Evolutionary conservation across 768 basidiomycete species (phyloP), one percentile per base, ranked within the genome.

Genomic region (Amanita inopinata): DNA sequence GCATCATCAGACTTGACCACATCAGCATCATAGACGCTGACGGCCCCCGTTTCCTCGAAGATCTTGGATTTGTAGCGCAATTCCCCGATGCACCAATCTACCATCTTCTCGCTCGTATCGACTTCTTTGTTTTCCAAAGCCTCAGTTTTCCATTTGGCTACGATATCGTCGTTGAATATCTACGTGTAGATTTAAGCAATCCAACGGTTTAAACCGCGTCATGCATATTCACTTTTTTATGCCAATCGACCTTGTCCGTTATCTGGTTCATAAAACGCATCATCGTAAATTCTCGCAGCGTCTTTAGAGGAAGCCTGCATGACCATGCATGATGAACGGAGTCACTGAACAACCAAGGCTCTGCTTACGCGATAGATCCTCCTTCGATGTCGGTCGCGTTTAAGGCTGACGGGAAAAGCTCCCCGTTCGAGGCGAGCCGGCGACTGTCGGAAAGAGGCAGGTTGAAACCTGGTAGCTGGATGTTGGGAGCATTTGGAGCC

Each of bases 201-300:
- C 0, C 6, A n/a, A n/a, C n/a, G n/a, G n/a, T n/a, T n/a, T n/a
- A n/a, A n/a, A n/a, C n/a, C 19, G 28, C 3, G 10, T 14, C n/a
- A 12, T n/a, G 17, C 18, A n/a, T n/a, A n/a, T 27, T 23, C 46
- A 58, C 64, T 49, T 66, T 63, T 23, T 40, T 38, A 33, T 59
- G 37, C 64, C 63, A 64, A 5, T 59, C 54, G 0, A 49, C 38
- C 47, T 66, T 62, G 33, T 66, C 62, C 0, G 63, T 63, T 7
- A 61, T 43, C 15, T 34, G 43, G 46, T 66, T 62, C 61, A 66
- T 64, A 25, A 64, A 51, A 9, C 52, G 53, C 12, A 62, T 38
- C 64, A 64, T 64, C 2, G 52, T 51, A 6, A 61, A 48, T 38
- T 64, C 63, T 9, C 62, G 59, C 6, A 60, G 43, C 0, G 60